A percentile compares a stretch with the other conserved stretches of the same genome.
These are phyloP conservation scores for Candida sojae DNA, from an alignment of 1,139 yeast species.

Conservation along the genomic window DNA sequence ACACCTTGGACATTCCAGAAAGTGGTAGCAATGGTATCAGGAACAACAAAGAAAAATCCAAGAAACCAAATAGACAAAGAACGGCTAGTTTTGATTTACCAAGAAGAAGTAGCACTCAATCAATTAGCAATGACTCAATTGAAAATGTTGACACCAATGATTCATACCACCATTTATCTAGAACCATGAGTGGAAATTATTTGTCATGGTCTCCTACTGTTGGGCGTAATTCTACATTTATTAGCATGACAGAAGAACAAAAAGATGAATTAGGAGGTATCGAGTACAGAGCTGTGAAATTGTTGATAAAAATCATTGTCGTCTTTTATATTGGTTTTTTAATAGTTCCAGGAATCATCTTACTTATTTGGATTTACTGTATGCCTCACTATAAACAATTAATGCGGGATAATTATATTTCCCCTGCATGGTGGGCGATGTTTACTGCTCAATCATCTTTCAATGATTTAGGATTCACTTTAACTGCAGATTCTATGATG, in stretches of 20 bases:
- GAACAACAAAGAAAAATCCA: conserved; percentile 8
- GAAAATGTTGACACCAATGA: conserved; percentile 18
- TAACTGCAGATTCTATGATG: conserved; percentile 77
- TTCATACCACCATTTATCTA: conserved; percentile 17
- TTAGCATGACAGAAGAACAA: conserved; percentile 76
- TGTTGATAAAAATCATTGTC: conserved; percentile 67
- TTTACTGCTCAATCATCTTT: conserved; percentile 79
- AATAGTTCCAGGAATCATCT: conserved; percentile 54
- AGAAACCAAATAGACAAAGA: conserved; percentile 9
- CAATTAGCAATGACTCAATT: conserved; percentile 9
- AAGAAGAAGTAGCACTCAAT: background rate
- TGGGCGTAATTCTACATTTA: conserved; percentile 95
- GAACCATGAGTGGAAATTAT: conserved; percentile 58
- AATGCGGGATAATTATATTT: conserved; percentile 56
- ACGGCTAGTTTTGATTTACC: conserved; percentile 11
- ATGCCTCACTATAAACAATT: conserved; percentile 41
- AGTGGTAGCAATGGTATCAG: conserved; percentile 8
- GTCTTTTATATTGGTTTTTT: conserved; percentile 77
- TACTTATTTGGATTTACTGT: conserved; percentile 67
- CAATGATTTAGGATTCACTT: conserved; percentile 80
- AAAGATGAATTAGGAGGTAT: conserved; percentile 96
- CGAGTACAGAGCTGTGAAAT: conserved; percentile 85
- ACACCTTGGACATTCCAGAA: conserved; percentile 47
- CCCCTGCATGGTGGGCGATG: conserved; percentile 91
- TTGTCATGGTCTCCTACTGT: conserved; percentile 90